Evolutionary conservation across 163 green algal genomes (phyloP).

Genomic region (Volvox carteri): DNA sequence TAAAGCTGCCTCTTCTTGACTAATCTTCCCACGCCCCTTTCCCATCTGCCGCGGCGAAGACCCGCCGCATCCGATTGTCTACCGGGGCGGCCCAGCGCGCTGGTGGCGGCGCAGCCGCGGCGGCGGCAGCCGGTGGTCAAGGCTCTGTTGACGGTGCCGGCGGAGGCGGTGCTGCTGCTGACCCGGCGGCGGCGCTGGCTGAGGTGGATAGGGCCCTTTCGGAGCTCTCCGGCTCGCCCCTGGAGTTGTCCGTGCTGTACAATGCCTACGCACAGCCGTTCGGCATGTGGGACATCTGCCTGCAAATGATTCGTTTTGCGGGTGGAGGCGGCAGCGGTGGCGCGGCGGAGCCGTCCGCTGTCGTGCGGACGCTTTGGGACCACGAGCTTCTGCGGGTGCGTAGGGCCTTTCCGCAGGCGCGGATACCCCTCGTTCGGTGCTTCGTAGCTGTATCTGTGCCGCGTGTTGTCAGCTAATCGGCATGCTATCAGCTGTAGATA

Average conservation of each 20-base stretch:
- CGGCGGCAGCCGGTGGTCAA: too few relatives aligned
- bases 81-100: too few relatives aligned
- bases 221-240: slow-evolving; percentile 61
- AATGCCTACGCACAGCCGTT: slow-evolving; percentile 85
- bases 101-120: neutral
- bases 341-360: slow-evolving; percentile 68
- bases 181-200: neutral
- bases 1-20: too few relatives aligned
- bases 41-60: neutral
- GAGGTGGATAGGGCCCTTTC: slow-evolving; percentile 56
- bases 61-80: too few relatives aligned
- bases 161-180: neutral
- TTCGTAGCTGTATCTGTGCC: too few relatives aligned
- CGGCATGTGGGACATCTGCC: slow-evolving; percentile 82
- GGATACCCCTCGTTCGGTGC: too few relatives aligned
- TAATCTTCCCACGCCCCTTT: neutral
- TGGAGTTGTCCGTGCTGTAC: slow-evolving; percentile 84
- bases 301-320: slow-evolving; percentile 86
- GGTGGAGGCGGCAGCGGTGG: slow-evolving; percentile 49
- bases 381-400: slow-evolving; percentile 62
- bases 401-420: too few relatives aligned
- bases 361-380: slow-evolving; percentile 91
- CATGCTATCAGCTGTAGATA: too few relatives aligned
- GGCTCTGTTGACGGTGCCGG: too few relatives aligned
- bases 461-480: too few relatives aligned